phyloP scores from a whole-genome alignment of 129 eudicot species.

The Lonicera japonica region DNA sequence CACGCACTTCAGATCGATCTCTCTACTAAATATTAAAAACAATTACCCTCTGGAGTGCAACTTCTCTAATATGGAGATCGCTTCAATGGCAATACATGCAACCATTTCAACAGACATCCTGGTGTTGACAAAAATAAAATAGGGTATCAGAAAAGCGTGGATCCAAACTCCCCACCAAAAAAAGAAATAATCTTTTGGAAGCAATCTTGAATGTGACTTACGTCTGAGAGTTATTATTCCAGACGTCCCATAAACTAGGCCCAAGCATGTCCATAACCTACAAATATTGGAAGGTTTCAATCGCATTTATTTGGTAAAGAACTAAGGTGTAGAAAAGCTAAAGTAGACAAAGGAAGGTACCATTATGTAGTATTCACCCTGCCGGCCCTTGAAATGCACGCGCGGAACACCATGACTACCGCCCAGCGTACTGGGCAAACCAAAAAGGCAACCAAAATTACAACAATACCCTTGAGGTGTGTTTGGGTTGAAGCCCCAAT shows the following conservation, averaged over 20 bases:
- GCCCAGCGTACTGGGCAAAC: constrained; percentile 54
- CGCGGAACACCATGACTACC: constrained; percentile 92
- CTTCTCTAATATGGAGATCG: constrained; percentile 85
- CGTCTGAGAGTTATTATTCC: constrained; percentile 78
- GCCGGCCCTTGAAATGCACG: constrained; percentile 79
- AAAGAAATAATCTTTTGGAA: not conserved
- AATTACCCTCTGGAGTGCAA: constrained; percentile 82
- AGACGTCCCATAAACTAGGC: constrained; percentile 87
- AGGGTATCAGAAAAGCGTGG: not conserved
- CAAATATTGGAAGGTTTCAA: constrained; percentile 1
- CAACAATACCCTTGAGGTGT: not conserved
- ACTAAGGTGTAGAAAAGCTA: not conserved
- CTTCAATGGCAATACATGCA: constrained; percentile 89
- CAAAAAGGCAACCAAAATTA: not conserved
- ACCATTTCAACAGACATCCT: constrained; percentile 97
- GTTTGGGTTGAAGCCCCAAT: no score
- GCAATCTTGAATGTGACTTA: constrained; percentile 15
- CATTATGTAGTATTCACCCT: constrained; percentile 80
- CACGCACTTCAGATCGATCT: no score
- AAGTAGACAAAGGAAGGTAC: constrained; percentile 22
- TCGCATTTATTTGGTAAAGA: not conserved
- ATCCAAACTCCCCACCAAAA: not conserved
- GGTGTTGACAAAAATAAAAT: constrained; percentile 12
- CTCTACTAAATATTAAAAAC: not conserved
- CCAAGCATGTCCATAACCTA: constrained; percentile 97